Conservation (phyloP, 345 rosid genomes). For the Hibiscus tridactylites region DNA sequence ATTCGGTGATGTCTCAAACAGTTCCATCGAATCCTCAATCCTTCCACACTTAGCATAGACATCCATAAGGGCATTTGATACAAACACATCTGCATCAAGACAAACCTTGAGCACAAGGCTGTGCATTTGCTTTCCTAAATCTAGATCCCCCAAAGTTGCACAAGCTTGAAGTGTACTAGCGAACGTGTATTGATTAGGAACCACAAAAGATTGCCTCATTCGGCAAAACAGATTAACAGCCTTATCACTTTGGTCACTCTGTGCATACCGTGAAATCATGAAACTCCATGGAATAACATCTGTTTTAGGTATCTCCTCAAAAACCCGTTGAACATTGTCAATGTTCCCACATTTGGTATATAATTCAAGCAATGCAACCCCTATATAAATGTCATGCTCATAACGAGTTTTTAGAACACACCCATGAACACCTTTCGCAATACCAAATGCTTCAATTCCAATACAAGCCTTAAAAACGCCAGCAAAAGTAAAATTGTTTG, state of each 20-base stretch:
- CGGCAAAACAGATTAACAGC: slow-evolving; percentile 52
- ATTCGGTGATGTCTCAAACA: slow-evolving; percentile 39
- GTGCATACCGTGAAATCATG: slow-evolving; percentile 75
- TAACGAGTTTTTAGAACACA: slow-evolving; percentile 46
- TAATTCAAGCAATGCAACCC: slow-evolving; percentile 66
- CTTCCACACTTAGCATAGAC: slow-evolving; percentile 69
- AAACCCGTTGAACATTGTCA: slow-evolving; percentile 39
- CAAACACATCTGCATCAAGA: slow-evolving; percentile 43
- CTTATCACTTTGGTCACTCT: slow-evolving; percentile 36
- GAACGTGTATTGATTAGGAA: slow-evolving; percentile 70
- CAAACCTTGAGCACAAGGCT: slow-evolving; percentile 49
- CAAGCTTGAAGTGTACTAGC: slow-evolving; percentile 70
- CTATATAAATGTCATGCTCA: slow-evolving; percentile 47
- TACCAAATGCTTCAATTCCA: slow-evolving; percentile 40
- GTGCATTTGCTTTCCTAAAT: slow-evolving; percentile 65
- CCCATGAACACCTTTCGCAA: slow-evolving; percentile 65
- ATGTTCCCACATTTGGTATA: slow-evolving; percentile 41
- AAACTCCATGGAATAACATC: slow-evolving; percentile 89
- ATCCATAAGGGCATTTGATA: slow-evolving; percentile 74
- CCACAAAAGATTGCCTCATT: slow-evolving; percentile 55
- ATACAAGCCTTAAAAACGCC: slow-evolving; percentile 65
- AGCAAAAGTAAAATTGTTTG: slow-evolving; percentile 53
- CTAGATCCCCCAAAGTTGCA: slow-evolving; percentile 36
- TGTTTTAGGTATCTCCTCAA: slow-evolving; percentile 63
- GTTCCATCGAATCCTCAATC: slow-evolving; percentile 47